Conservation (phyloP, 2,329 filamentous ascomycete species). For the Colletotrichum echinochloae region DNA sequence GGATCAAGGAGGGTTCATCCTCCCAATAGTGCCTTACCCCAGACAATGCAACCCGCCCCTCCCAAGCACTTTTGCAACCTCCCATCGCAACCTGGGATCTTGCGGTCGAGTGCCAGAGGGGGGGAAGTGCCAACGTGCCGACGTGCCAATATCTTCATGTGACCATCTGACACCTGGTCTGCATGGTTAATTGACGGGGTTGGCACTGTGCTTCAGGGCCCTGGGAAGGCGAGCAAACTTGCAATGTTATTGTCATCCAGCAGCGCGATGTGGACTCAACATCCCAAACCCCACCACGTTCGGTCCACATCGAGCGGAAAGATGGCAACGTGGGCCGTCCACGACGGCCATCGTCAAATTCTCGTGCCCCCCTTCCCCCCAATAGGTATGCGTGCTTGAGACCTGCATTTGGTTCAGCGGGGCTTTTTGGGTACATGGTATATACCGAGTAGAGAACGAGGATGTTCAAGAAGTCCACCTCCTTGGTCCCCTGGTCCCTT, state of each 20-base stretch:
- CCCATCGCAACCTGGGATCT: conserved; percentile 14
- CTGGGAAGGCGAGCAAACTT: conserved; percentile 13
- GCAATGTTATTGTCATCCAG: conserved; percentile 2
- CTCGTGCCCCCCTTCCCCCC: conserved; percentile 11
- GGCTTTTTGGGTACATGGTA: not conserved
- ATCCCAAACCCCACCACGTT: not conserved
- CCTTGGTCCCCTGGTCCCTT: too few species aligned
- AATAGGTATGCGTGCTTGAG: conserved; percentile 7
- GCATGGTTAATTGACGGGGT: conserved; percentile 7
- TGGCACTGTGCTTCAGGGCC: conserved; percentile 22
- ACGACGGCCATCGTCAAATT: not conserved
- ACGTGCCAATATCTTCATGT: not conserved
- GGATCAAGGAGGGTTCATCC: conserved; percentile 28
- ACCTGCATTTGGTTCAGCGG: conserved; percentile 21
- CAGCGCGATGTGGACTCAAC: not conserved
- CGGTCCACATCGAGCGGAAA: conserved; percentile 21
- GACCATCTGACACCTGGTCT: conserved; percentile 3
- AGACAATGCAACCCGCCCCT: conserved; percentile 23
- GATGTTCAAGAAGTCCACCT: not conserved
- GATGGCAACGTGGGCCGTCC: conserved; percentile 14
- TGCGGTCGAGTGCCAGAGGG: not conserved
- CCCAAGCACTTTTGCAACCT: not conserved
- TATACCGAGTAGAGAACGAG: not conserved
- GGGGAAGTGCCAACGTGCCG: not conserved
- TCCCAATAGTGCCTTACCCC: conserved; percentile 26